Percentiles rank a stretch among this genome's conserved stretches.
Evolutionary conservation across 495 filamentous ascomycete genomes (phyloP).

Genomic region (Neurospora sp.): DNA sequence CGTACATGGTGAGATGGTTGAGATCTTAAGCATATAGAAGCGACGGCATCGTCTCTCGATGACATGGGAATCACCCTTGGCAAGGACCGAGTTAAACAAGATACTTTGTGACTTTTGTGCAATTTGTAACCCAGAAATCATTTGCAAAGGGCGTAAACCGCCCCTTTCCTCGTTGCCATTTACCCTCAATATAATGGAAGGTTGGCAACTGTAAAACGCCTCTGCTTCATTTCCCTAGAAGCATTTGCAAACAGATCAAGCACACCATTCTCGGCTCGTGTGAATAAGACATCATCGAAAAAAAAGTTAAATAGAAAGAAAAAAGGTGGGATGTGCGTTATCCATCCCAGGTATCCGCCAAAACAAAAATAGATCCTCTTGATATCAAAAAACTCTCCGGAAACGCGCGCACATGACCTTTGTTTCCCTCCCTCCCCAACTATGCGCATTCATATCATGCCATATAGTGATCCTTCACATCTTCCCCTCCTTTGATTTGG

Average conservation of each 20-base stretch:
- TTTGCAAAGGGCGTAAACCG: not conserved
- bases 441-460: not conserved
- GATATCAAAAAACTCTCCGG: not conserved
- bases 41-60: not conserved
- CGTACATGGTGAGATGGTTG: not conserved
- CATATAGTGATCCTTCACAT: constrained; percentile 1
- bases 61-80: not conserved
- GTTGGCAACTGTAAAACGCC: not conserved
- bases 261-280: not conserved
- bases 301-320: not conserved
- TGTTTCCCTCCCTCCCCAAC: not conserved
- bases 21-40: not conserved
- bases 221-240: not conserved
- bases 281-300: not conserved
- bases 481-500: not conserved
- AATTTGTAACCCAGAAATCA: not conserved
- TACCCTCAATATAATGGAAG: not conserved
- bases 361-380: not conserved
- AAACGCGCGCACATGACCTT: not conserved
- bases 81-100: not conserved
- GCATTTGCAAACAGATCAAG: not conserved
- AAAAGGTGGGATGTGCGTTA: not conserved
- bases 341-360: not conserved
- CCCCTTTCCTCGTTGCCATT: not conserved
- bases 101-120: not conserved